Base-by-base conservation (phyloP, 768 basidiomycete species). In the Lactarius sanguifluus region DNA sequence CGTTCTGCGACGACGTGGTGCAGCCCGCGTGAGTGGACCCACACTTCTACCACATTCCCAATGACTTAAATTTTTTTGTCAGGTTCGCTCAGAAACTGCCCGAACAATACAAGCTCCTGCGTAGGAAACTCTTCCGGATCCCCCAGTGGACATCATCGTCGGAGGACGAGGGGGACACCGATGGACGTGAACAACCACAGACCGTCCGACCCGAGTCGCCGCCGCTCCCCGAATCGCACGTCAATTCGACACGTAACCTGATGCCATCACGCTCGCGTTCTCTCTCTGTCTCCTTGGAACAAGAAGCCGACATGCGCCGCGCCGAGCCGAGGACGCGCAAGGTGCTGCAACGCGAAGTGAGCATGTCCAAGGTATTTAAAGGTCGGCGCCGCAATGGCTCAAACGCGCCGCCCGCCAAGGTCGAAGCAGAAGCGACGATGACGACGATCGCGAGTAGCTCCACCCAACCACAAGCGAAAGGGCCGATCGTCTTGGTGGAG, bases 321-420 rank as follows among this genome's bases (percentile, higher is more conserved):
- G 75, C 72, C 3, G 70, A 71, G 50, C 64, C 68, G 20, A 72
- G 64, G 40, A 74, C 77, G 7, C 84, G 85, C 72, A 85, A 84
- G 68, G 76, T 83, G 1, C 76, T 91, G n/a, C 86, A 81, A 65
- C 82, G 88, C 38, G 89, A 92, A 73, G 80, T 91, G 68, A 91
- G 88, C 76, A 92, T 92, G 90, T 86, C 86, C 20, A 82, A 89
- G 38, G 82, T 77, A 28, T 90, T 91, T 77, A 90, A 86, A 72
- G 77, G 77, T 30, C 80, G 80, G 56, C 76, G 52, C n/a, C 66
- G 60, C 23, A 54, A 41, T 25, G 60, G 52, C 23, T 66, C 67
- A 18, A 61, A 12, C 12, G 23, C 67, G 30, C 45, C 64, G 66
- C 68, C 71, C 16, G 62, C 63, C 23, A 60, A 72, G n/a, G 64